phyloP scores from a whole-genome alignment of 2,329 filamentous ascomycete genomes.

The Myriosclerotinia scirpicola region DNA sequence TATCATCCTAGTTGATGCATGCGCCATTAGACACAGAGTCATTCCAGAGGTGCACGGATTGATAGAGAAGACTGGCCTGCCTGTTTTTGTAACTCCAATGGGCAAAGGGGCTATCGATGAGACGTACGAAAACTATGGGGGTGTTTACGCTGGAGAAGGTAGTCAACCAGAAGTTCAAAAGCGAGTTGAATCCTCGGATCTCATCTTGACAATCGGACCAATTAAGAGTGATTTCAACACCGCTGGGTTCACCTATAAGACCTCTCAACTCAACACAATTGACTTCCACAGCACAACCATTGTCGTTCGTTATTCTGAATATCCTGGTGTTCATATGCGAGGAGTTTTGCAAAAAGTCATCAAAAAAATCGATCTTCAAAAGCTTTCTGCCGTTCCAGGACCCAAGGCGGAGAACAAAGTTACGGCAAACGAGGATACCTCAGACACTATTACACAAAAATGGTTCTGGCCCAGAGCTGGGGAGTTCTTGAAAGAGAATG shows the following conservation, averaged over 20 bases:
- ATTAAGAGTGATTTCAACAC: slow-evolving; percentile 79
- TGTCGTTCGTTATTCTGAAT: slow-evolving; percentile 74
- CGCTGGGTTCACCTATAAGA: slow-evolving; percentile 76
- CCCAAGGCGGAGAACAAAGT: slow-evolving; percentile 56
- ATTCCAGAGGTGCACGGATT: slow-evolving; percentile 71
- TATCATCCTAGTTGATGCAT: slow-evolving; percentile 79
- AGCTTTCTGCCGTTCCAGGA: slow-evolving; percentile 56
- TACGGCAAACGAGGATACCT: slow-evolving; percentile 44
- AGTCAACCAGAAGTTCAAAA: slow-evolving; percentile 64
- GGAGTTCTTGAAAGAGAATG: slow-evolving; percentile 67
- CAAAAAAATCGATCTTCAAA: slow-evolving; percentile 55
- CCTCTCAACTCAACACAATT: slow-evolving; percentile 74
- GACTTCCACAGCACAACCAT: slow-evolving; percentile 76
- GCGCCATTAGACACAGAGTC: slow-evolving; percentile 74
- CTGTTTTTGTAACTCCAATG: slow-evolving; percentile 87
- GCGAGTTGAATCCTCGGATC: slow-evolving; percentile 66
- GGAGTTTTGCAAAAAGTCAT: slow-evolving; percentile 73
- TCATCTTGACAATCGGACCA: slow-evolving; percentile 69
- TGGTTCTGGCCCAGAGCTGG: slow-evolving; percentile 79
- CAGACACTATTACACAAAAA: slow-evolving; percentile 60
- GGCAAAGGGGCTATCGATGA: slow-evolving; percentile 84
- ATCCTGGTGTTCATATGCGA: slow-evolving; percentile 74
- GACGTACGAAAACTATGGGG: slow-evolving; percentile 70
- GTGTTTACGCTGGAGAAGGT: slow-evolving; percentile 80
- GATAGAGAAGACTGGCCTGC: slow-evolving; percentile 70